These are phyloP conservation scores for Boechera retrofracta DNA, from an alignment of 345 rosid species.

Conservation along the genomic window DNA sequence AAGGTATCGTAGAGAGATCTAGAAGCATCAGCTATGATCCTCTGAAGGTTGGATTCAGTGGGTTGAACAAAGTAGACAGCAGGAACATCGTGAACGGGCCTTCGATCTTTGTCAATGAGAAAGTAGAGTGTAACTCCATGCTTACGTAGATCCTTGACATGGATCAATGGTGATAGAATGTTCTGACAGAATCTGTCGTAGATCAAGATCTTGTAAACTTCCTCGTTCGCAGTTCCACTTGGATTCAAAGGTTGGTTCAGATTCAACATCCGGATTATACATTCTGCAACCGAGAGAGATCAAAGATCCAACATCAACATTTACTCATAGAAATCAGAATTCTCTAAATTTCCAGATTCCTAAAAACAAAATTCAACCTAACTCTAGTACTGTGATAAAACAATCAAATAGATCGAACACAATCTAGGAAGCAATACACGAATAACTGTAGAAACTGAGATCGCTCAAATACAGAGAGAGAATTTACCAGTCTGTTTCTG, in stretches of 20 bases:
- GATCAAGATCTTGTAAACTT: slow-evolving; percentile 95
- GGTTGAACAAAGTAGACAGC: slow-evolving; percentile 94
- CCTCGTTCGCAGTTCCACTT: slow-evolving; percentile 82
- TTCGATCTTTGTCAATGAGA: slow-evolving; percentile 86
- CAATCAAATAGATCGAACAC: slow-evolving; percentile 21
- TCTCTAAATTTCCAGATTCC: slow-evolving; percentile 25
- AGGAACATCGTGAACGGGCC: slow-evolving; percentile 83
- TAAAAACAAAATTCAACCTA: neutral
- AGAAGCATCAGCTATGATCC: slow-evolving; percentile 79
- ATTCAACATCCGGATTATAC: slow-evolving; percentile 87
- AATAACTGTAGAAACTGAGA: too few species aligned
- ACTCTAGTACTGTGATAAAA: neutral
- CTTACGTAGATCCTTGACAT: slow-evolving; percentile 94
- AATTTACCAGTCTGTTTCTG: slow-evolving; percentile 55
- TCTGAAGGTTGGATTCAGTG: slow-evolving; percentile 62
- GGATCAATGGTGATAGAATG: slow-evolving; percentile 90
- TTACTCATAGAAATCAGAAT: neutral
- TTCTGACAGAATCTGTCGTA: slow-evolving; percentile 87
- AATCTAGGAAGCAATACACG: neutral
- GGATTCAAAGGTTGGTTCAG: slow-evolving; percentile 91
- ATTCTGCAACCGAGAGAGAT: slow-evolving; percentile 61
- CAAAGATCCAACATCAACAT: slow-evolving; percentile 36
- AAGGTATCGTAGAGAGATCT: slow-evolving; percentile 73
- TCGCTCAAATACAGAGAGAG: neutral
- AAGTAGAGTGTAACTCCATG: slow-evolving; percentile 94